Evolutionary conservation across 345 rosid genomes (phyloP).

Genomic region (Eucalyptus viminalis): DNA sequence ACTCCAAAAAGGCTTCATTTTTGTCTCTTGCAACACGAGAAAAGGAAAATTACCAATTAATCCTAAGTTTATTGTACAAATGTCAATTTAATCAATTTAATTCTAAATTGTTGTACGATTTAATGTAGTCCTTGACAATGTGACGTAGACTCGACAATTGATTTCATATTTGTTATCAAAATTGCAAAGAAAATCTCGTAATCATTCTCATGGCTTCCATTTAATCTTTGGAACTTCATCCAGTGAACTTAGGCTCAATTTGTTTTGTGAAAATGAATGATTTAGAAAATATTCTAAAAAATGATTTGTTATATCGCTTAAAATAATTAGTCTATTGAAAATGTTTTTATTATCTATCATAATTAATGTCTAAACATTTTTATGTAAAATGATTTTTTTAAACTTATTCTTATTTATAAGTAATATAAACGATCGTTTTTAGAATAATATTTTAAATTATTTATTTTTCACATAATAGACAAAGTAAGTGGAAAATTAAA

Average conservation of each 20-base stretch:
- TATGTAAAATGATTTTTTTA: no score
- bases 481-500: neutral
- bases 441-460: no score
- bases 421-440: no score
- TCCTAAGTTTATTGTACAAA: neutral
- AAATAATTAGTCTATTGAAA: neutral
- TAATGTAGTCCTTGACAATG: neutral
- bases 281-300: no score
- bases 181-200: neutral
- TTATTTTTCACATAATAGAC: neutral
- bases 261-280: no score
- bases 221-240: neutral
- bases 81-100: neutral
- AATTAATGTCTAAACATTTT: neutral
- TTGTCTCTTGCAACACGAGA: neutral
- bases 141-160: accelerated
- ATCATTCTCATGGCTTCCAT: neutral
- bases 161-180: neutral
- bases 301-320: no score
- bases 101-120: neutral
- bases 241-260: neutral
- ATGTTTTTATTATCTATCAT: no score
- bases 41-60: neutral
- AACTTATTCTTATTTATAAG: no score
- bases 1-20: neutral